Percentiles rank a stretch among this genome's conserved stretches.
Evolutionary conservation across 768 basidiomycete genomes (phyloP).

Genomic region (Antrodiella citrinella): DNA sequence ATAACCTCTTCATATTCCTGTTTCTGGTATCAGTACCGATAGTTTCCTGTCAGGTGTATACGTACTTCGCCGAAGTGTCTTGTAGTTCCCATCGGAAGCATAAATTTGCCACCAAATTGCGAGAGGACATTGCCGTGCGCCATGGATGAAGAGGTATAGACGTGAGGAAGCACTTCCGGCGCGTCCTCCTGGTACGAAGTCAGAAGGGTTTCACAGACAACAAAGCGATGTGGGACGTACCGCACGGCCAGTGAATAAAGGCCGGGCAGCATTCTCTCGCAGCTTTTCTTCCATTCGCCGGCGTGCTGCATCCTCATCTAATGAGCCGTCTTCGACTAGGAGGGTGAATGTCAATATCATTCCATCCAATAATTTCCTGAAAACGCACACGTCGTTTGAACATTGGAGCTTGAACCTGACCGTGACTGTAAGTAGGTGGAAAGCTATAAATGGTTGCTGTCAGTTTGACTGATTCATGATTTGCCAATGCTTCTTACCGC

Average conservation of each 20-base stretch:
- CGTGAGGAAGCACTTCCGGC: slow-evolving; percentile 72
- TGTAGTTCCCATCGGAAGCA: slow-evolving; percentile 77
- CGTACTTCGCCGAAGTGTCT: slow-evolving; percentile 60
- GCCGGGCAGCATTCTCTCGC: slow-evolving; percentile 53
- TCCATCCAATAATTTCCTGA: too few relatives aligned
- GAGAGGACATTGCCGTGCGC: slow-evolving; percentile 60
- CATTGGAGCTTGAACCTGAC: too few relatives aligned
- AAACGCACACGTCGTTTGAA: too few relatives aligned
- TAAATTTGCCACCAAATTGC: slow-evolving; percentile 66
- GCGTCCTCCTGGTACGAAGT: slow-evolving; percentile 33
- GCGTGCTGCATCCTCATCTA: slow-evolving; percentile 42
- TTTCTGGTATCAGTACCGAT: too few relatives aligned
- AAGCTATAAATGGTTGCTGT: too few relatives aligned
- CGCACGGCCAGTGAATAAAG: slow-evolving; percentile 49
- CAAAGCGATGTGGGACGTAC: slow-evolving; percentile 27
- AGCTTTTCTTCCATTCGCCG: slow-evolving; percentile 56
- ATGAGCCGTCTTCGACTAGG: slow-evolving; percentile 5
- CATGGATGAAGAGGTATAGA: slow-evolving; percentile 67
- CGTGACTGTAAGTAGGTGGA: too few relatives aligned
- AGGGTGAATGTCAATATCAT: neutral
- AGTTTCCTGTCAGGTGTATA: too few relatives aligned
- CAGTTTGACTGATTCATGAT: too few relatives aligned
- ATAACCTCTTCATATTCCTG: slow-evolving; percentile 87
- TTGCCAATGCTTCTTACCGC: slow-evolving; percentile 4
- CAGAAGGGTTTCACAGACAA: neutral